phyloP scores from a whole-genome alignment of 2,329 filamentous ascomycete genomes.

The Penicillium nordicum region DNA sequence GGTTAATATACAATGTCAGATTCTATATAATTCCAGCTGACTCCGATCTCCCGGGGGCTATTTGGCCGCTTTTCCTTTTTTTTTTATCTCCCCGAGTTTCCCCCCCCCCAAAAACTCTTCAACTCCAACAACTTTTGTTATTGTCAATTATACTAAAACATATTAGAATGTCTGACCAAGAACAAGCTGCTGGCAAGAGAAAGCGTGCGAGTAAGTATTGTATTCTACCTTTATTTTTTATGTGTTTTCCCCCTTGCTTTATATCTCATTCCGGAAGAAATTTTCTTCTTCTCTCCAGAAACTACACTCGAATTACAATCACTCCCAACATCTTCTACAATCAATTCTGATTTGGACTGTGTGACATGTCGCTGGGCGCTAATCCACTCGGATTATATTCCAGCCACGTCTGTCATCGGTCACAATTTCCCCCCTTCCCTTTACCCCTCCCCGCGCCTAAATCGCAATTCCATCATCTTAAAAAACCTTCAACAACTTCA shows the following conservation, averaged over 20 bases:
- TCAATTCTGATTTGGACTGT: background rate
- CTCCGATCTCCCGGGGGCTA: background rate
- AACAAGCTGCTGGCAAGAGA: constrained; percentile 36
- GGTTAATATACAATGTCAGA: background rate
- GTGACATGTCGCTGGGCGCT: background rate
- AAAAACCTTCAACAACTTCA: background rate
- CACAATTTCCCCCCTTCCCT: background rate
- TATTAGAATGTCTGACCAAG: constrained; percentile 30
- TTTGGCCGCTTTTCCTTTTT: background rate
- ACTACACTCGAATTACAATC: background rate
- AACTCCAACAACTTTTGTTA: constrained; percentile 11
- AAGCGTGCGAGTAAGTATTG: constrained; percentile 40
- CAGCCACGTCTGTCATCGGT: background rate
- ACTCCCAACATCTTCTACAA: background rate
- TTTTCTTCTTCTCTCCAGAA: background rate
- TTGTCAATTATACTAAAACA: constrained; percentile 2
- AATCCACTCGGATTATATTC: background rate
- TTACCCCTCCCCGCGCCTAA: constrained; percentile 2
- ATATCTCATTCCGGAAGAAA: too few relatives aligned
- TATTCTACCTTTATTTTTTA: background rate
- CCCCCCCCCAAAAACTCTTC: constrained; percentile 23
- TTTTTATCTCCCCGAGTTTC: background rate
- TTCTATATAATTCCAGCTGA: background rate
- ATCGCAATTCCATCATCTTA: background rate
- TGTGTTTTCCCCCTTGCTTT: background rate